Conservation (phyloP, 1,139 yeast genomes). For the Pneumocystis carinii region DNA sequence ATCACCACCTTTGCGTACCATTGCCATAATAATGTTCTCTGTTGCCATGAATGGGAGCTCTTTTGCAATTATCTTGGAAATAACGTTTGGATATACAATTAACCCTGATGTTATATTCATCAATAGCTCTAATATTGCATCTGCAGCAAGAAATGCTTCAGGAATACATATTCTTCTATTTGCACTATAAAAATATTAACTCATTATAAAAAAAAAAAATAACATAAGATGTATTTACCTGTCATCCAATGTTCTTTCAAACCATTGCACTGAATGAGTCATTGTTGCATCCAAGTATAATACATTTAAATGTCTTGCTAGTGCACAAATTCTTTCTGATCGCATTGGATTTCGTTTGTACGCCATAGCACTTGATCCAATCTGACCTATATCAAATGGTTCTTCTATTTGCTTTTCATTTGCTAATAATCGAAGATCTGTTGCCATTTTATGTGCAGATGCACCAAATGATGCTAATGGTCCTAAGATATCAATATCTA, state of each 20-base stretch:
- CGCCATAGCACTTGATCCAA: slow-evolving; percentile 98
- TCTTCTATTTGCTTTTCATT: slow-evolving; percentile 95
- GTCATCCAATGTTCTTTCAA: slow-evolving; percentile 96
- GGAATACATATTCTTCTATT: slow-evolving; percentile 95
- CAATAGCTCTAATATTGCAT: slow-evolving; percentile 76
- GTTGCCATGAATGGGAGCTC: slow-evolving; percentile 99
- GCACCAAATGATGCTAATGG: slow-evolving; percentile 95
- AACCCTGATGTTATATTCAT: slow-evolving; percentile 85
- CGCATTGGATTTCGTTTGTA: slow-evolving; percentile 99
- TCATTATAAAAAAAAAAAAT: background rate
- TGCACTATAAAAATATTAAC: slow-evolving; percentile 38
- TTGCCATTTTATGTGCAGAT: slow-evolving; percentile 93
- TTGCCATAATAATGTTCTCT: slow-evolving; percentile 97
- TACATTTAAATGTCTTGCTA: slow-evolving; percentile 88
- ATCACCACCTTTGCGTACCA: slow-evolving; percentile 86
- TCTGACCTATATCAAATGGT: slow-evolving; percentile 94
- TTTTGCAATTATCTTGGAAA: slow-evolving; percentile 84
- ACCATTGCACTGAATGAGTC: slow-evolving; percentile 98
- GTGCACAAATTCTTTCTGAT: slow-evolving; percentile 94
- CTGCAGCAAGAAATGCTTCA: slow-evolving; percentile 91
- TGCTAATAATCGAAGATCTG: slow-evolving; percentile 90
- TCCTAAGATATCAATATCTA: slow-evolving; percentile 82
- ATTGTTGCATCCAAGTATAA: slow-evolving; percentile 84
- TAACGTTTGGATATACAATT: slow-evolving; percentile 96
- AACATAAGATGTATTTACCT: background rate